Conservation (phyloP, 495 filamentous ascomycete genomes). For the Annulohypoxylon nitens region DNA sequence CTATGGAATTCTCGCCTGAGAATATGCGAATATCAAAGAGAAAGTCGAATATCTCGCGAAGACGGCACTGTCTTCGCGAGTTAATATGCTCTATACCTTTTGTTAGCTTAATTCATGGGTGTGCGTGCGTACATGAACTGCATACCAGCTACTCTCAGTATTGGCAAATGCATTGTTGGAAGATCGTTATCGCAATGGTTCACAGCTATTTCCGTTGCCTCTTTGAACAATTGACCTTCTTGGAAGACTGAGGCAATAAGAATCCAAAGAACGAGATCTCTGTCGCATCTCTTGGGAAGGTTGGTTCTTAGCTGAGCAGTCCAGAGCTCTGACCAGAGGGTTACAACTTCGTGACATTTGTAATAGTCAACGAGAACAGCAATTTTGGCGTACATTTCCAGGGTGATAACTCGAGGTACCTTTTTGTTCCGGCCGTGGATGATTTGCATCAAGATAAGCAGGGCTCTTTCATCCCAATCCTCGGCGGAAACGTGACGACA, state of each 20-base stretch:
- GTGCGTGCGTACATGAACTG: background rate
- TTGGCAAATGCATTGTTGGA: constrained; percentile 20
- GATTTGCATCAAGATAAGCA: constrained; percentile 63
- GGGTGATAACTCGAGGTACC: constrained; percentile 56
- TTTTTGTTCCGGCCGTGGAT: constrained; percentile 62
- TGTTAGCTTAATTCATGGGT: constrained; percentile 1
- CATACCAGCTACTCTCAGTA: constrained; percentile 21
- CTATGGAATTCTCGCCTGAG: background rate
- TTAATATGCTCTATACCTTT: constrained; percentile 6
- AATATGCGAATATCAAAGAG: background rate
- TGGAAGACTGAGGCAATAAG: constrained; percentile 15
- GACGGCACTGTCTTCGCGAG: background rate
- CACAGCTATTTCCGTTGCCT: constrained; percentile 6
- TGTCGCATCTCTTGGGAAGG: constrained; percentile 1
- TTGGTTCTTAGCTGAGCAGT: constrained; percentile 7
- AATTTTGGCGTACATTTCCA: constrained; percentile 65
- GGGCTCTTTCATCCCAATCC: constrained; percentile 57
- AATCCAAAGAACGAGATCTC: constrained; percentile 21
- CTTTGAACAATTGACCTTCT: background rate
- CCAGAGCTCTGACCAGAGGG: constrained; percentile 62
- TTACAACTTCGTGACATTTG: constrained; percentile 58
- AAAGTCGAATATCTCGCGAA: background rate
- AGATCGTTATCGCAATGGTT: background rate
- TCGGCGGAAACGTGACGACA: constrained; percentile 58
- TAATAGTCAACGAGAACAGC: constrained; percentile 67